Conservation (phyloP, 2,329 filamentous ascomycete species). For the Curvularia eragrostidis region DNA sequence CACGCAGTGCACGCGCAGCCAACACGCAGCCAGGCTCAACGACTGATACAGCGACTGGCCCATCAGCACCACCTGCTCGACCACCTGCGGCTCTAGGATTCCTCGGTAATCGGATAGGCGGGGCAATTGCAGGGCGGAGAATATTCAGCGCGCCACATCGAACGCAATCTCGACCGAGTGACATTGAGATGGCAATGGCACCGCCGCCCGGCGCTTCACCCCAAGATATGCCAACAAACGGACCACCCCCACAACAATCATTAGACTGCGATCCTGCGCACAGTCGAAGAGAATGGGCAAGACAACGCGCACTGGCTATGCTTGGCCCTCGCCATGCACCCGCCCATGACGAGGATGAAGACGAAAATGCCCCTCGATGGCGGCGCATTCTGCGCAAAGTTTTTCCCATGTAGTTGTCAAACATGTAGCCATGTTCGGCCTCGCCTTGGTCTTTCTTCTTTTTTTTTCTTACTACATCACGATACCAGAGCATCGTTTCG, state of each 20-base stretch:
- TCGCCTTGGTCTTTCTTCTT: background rate
- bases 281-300: slow-evolving; percentile 54
- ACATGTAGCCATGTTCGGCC: background rate
- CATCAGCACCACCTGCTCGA: slow-evolving; percentile 7
- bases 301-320: slow-evolving; percentile 54
- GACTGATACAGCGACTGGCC: slow-evolving; percentile 1
- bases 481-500: slow-evolving; percentile 2
- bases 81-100: slow-evolving; percentile 29
- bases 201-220: background rate
- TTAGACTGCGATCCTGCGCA: slow-evolving; percentile 27
- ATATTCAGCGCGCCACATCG: slow-evolving; percentile 43
- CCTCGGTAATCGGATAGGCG: slow-evolving; percentile 34
- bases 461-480: slow-evolving; percentile 8
- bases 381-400: slow-evolving; percentile 40
- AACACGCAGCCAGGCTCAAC: slow-evolving; percentile 11
- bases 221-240: background rate
- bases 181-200: slow-evolving; percentile 42
- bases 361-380: slow-evolving; percentile 31
- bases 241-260: slow-evolving; percentile 5
- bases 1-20: slow-evolving; percentile 46
- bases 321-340: slow-evolving; percentile 45
- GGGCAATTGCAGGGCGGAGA: slow-evolving; percentile 34
- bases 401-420: slow-evolving; percentile 41
- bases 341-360: slow-evolving; percentile 33
- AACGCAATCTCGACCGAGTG: slow-evolving; percentile 26